Evolutionary conservation across 2,329 filamentous ascomycete genomes (phyloP), one percentile per base, ranked within the genome.

Genomic region (Blumeria graminis): DNA sequence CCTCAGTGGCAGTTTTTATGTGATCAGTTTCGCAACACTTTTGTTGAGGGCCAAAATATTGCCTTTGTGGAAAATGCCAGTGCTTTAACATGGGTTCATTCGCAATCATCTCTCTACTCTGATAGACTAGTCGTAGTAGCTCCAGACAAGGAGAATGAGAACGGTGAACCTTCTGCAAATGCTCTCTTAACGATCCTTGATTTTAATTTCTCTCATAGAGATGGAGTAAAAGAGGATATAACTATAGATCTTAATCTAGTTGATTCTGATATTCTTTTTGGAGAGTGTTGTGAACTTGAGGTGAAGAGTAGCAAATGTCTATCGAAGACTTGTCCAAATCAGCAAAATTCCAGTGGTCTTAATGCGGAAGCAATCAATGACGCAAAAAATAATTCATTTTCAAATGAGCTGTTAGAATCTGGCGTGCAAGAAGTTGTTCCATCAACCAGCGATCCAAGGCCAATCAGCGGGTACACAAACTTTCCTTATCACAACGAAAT

Each of bases 141-240:
- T 6, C 79, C 81, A 28, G 74, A 78, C 3, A 58, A 52, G 13
- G 82, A 86, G 57, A 81, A 86, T 60, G 84, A 87, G 61, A 80
- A 78, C 51, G 76, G 82, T 55, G 77, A 84, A 63, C 85, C 86
- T 60, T 76, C 86, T n/a, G 86, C 90, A 63, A 84, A 85, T 6
- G 85, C 85, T 13, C 76, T 85, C 59, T 71, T 92, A 46, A 76
- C 77, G 9, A 70, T 90, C 8, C 71, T 89, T 48, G 85, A 90
- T 66, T 90, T 90, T 66, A 76, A 82, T 60, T 84, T 84, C 61
- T 70, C 74, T 0, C 62, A 74, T 1, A 68, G 64, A 4, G 71
- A 84, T 64, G 82, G 81, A 3, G 66, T 69, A 46, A 72, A 73
- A 57, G 69, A 68, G 0, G 76, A 83, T 58, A 68, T 85, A 45